Evolutionary conservation across 805 yeast genomes (phyloP).

Genomic region (Myxozyma neglecta): DNA sequence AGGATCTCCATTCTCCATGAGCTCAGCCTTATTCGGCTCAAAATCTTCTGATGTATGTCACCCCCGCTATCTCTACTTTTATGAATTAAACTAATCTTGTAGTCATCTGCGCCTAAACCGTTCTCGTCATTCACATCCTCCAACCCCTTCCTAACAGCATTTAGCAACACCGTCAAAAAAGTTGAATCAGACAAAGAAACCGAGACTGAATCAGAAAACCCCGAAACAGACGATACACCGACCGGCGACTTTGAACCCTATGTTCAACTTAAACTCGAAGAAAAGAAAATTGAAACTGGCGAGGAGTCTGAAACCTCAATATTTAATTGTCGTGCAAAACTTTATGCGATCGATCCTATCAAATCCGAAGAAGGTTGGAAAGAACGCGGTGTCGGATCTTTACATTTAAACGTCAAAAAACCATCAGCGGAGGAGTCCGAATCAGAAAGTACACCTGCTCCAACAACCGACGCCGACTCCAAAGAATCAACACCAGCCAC

Average conservation of each 20-base stretch:
- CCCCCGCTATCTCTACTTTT: not conserved
- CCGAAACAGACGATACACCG: conserved; percentile 27
- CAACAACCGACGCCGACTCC: not conserved
- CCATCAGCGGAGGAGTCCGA: conserved; percentile 8
- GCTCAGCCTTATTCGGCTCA: conserved; percentile 3
- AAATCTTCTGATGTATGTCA: not conserved
- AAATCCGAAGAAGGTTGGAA: conserved; percentile 79
- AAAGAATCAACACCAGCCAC: conserved; percentile 10
- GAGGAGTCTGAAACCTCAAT: conserved; percentile 80
- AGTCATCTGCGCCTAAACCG: conserved; percentile 2
- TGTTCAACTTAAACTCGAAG: conserved; percentile 39
- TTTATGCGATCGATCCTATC: conserved; percentile 70
- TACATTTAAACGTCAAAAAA: conserved; percentile 66
- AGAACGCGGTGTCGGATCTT: conserved; percentile 85
- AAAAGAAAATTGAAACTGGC: conserved; percentile 67
- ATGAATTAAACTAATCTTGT: not conserved
- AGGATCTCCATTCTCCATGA: not conserved
- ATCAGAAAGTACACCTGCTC: conserved; percentile 4
- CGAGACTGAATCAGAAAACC: conserved; percentile 34
- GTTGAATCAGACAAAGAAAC: conserved; percentile 28
- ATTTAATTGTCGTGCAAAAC: conserved; percentile 70
- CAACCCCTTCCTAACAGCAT: conserved; percentile 23
- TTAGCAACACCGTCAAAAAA: conserved; percentile 30
- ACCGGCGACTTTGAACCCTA: conserved; percentile 39
- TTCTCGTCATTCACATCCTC: conserved; percentile 11